phyloP scores from a whole-genome alignment of 305 asterid genomes.

The Fraxinus baroniana region DNA sequence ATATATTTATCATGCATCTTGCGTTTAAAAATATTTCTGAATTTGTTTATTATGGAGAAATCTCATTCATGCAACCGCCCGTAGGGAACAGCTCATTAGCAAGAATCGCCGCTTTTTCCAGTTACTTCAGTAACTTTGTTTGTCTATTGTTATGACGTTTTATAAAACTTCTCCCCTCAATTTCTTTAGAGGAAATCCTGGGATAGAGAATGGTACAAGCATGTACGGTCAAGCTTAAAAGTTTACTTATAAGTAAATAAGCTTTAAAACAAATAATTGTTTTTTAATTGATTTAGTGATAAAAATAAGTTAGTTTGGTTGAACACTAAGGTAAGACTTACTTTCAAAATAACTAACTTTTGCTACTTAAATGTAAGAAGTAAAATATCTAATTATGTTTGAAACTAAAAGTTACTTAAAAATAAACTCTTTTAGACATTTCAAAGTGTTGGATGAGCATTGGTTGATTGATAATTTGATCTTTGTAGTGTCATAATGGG shows the following conservation, averaged over 20 bases:
- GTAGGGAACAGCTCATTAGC: background rate
- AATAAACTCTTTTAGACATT: background rate
- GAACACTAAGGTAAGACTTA: background rate
- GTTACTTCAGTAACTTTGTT: background rate
- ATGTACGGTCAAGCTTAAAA: background rate
- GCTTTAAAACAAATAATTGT: background rate
- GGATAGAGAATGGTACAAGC: background rate
- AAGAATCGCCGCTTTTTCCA: background rate
- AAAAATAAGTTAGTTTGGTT: background rate
- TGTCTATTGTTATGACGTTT: background rate
- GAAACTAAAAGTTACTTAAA: background rate
- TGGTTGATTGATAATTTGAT: constrained; percentile 5
- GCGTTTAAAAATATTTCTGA: background rate
- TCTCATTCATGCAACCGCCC: background rate
- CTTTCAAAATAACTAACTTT: background rate
- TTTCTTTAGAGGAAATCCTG: background rate
- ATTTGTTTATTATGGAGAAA: background rate
- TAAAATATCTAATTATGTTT: background rate
- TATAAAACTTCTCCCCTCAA: background rate
- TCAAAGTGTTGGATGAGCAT: background rate
- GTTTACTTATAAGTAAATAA: background rate
- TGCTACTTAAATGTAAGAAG: background rate
- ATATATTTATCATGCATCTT: background rate
- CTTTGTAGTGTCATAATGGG: constrained; percentile 49
- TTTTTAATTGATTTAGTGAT: background rate